A percentile compares a stretch with the other conserved stretches of the same genome.
Conservation (phyloP, 2,329 filamentous ascomycete species). For the Ceratocystis albifundus region DNA sequence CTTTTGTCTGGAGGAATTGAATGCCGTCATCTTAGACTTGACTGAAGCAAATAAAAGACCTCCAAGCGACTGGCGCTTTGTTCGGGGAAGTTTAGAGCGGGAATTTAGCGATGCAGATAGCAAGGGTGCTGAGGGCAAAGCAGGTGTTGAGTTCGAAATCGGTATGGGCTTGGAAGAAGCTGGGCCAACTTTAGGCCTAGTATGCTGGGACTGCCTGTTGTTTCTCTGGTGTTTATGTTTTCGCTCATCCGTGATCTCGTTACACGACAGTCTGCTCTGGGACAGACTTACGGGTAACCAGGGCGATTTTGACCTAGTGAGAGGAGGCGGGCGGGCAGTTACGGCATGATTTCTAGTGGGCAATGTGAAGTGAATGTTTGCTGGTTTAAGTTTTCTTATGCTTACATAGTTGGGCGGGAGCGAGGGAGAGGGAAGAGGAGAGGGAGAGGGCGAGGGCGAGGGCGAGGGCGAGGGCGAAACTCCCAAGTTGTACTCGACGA, state of each 20-base stretch:
- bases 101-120: neutral
- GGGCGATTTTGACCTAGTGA: neutral
- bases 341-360: neutral
- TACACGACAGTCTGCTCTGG: conserved; percentile 10
- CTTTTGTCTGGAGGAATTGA: conserved; percentile 14
- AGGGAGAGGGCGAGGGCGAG: conserved; percentile 7
- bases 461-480: conserved; percentile 8
- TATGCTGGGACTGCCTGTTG: neutral
- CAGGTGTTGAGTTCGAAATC: neutral
- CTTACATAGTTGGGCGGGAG: conserved; percentile 14
- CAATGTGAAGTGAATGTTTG: neutral
- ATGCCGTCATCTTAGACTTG: conserved; percentile 20
- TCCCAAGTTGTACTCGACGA: conserved; percentile 21
- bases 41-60: conserved; percentile 18
- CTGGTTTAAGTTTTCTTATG: conserved; percentile 10
- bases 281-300: neutral
- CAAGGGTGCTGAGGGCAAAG: neutral
- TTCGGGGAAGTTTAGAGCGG: conserved; percentile 7
- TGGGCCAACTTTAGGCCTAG: neutral
- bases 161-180: neutral
- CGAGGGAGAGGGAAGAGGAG: conserved; percentile 20
- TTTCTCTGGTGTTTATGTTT: conserved; percentile 8
- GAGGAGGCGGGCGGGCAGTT: too few species aligned
- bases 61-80: conserved; percentile 18
- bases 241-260: conserved; percentile 15